Evolutionary conservation across 495 filamentous ascomycete species (phyloP), one percentile per base, ranked within the genome.

Genomic region (Neurospora tetraspora): DNA sequence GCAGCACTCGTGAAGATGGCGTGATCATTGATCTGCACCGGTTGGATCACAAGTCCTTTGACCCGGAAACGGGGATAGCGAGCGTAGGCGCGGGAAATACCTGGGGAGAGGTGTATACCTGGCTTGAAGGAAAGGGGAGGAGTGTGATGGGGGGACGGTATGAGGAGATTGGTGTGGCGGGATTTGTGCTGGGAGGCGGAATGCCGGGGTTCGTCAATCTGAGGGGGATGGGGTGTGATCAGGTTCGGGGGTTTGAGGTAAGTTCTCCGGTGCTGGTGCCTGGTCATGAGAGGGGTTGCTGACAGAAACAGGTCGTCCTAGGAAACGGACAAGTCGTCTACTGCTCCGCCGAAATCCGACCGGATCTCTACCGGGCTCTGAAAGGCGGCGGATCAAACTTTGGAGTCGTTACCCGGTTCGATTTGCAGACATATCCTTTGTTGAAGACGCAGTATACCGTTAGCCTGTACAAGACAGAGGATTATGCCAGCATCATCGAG

Each of bases 351-450:
- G 53, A 65, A 3, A 27, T 39, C n/a, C 69, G 83, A 65, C 23
- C 71, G 3, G 82, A 85, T 59, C 86, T 91, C 10, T 90, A 85
- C 73, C 77, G 78, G 31, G 86, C 86, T 3, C 78, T 91, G 6
- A 88, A 88, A 70, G 89, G 88, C 43, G 86, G 87, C 39, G 80
- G 82, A 8, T 87, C 84, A 73, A 91, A 90, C 79, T 88, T 90
- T 71, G 89, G 88, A 14, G 83, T 92, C 72, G 86, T 90, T n/a
- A 89, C 89, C 5, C 76, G 81, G 16, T 86, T 89, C 74, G 59
- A 43, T 34, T 76, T 80, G 12, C 53, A 65, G 27, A 65, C 53
- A 77, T 23, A 38, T 39, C 59, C 47, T 9, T 72, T 40, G 53
- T 5, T 68, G 34, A 39, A 23, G 36, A 34, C 47, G 23, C 65